phyloP scores from a whole-genome alignment of 2,329 filamentous ascomycete genomes.

The Neophaeococcomyces aloes region DNA sequence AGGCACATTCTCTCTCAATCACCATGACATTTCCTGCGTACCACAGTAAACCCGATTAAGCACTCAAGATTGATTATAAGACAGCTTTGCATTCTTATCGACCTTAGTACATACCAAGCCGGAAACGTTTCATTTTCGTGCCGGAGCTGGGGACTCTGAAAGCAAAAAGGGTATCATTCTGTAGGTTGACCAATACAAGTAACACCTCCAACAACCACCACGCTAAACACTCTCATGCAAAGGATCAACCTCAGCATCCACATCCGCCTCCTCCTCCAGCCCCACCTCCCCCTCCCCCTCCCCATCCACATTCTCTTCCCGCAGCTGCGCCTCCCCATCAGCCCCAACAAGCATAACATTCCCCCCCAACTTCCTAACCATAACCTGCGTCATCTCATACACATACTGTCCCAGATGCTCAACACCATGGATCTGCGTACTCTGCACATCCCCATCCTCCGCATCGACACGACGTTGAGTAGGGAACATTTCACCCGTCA shows the following conservation, averaged over 20 bases:
- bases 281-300: conserved; percentile 29
- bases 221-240: conserved; percentile 14
- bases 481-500: conserved; percentile 79
- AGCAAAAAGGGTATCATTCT: no score
- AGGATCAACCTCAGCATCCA: conserved; percentile 25
- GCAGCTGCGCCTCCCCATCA: no score
- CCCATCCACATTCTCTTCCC: conserved; percentile 24
- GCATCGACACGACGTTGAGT: conserved; percentile 50
- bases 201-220: no score
- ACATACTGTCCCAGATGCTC: conserved; percentile 96
- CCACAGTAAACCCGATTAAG: no score
- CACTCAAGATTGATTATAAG: no score
- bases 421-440: conserved; percentile 72
- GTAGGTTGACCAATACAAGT: no score
- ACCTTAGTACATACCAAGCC: no score
- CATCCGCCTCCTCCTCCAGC: conserved; percentile 27
- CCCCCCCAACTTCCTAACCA: conserved; percentile 48
- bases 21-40: no score
- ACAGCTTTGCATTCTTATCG: no score
- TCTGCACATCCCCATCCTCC: conserved; percentile 39
- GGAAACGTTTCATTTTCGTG: no score
- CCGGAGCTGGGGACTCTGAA: no score
- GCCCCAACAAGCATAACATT: conserved; percentile 27
- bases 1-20: no score
- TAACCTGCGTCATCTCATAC: conserved; percentile 81